Evolutionary conservation across 2,329 filamentous ascomycete species (phyloP), one percentile per base, ranked within the genome.

Genomic region (Calonectria montana): DNA sequence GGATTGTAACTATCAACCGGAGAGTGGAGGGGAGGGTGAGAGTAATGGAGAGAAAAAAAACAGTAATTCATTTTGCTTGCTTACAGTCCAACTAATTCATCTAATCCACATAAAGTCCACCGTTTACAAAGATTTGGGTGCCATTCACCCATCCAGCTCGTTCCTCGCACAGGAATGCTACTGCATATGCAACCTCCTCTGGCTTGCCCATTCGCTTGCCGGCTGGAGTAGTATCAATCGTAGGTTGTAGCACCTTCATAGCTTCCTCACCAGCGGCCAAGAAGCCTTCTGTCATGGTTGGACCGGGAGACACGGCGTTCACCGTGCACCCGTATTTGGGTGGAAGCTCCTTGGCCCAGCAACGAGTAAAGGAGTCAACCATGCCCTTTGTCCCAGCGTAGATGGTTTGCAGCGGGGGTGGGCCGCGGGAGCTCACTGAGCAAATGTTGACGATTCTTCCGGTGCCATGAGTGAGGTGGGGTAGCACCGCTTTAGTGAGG

Each of bases 321-420:
- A 72, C 70, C 10, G 70, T 72, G 59, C 70, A 72, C 10, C 70
- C 70, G 47, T 72, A 72, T 16, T 72, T 72, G 16, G 70, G 70
- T 48, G 70, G 70, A 12, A 72, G 63, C 63, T 87, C 86, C 76
- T 84, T 85, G 10, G 81, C 81, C 76, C 86, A 87, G 47, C 81
- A 82, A 27, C 81, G 79, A 1, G 86, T 88, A 67, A 87, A 86
- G 3, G 81, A 82, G 72, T 88, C 86, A 1, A 87, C 81, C 84
- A 87, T 87, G n/a, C 84, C 85, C 75, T 88, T 88, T 10, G 84
- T 87, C 0, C 86, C 86, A 4, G 85, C 84, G 74, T 88, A 88
- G 70, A 88, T 85, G n/a, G 85, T 87, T 73, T 74, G 75, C 12
- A 82, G 67, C 8, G 83, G 82, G 80, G 80, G 18, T 73, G 82